Evolutionary conservation across 1,284 basidiomycete species (phyloP).

Genomic region (Cryptococcus depauperatus): DNA sequence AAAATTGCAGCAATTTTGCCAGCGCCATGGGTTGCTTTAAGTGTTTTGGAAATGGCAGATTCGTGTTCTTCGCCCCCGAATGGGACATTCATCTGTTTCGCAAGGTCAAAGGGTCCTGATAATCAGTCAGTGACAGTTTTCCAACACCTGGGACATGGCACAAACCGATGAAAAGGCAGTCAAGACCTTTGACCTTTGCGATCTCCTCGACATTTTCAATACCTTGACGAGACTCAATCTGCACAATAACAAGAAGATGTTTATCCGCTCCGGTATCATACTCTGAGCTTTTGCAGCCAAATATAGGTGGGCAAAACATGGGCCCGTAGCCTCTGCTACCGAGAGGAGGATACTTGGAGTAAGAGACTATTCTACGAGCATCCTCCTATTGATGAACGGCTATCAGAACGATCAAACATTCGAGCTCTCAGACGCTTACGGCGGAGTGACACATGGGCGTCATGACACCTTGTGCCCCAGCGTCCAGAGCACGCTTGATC

Average conservation of each 20-base stretch:
- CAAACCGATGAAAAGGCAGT: conserved; percentile 56
- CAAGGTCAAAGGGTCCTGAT: conserved; percentile 55
- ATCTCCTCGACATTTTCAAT: conserved; percentile 58
- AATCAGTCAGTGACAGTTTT: neutral
- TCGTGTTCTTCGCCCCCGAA: conserved; percentile 44
- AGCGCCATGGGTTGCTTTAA: conserved; percentile 51
- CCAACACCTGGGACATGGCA: no score
- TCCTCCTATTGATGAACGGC: conserved; percentile 15
- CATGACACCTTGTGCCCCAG: conserved; percentile 36
- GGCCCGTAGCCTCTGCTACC: conserved; percentile 30
- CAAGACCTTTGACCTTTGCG: conserved; percentile 56
- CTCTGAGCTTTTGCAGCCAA: conserved; percentile 39
- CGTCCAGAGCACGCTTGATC: conserved; percentile 43
- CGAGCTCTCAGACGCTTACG: conserved; percentile 4
- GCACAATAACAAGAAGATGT: conserved; percentile 55
- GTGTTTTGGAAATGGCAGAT: conserved; percentile 54
- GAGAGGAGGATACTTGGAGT: conserved; percentile 26
- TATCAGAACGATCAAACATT: neutral
- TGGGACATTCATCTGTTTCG: conserved; percentile 37
- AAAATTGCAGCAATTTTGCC: conserved; percentile 53
- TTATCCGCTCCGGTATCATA: conserved; percentile 56
- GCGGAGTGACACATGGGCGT: conserved; percentile 32
- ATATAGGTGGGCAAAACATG: conserved; percentile 25
- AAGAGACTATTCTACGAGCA: conserved; percentile 22
- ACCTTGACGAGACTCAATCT: conserved; percentile 58